Evolutionary conservation across 257 asterid genomes (phyloP), one percentile per base, ranked within the genome.

Genomic region (Penstemon newberryi): DNA sequence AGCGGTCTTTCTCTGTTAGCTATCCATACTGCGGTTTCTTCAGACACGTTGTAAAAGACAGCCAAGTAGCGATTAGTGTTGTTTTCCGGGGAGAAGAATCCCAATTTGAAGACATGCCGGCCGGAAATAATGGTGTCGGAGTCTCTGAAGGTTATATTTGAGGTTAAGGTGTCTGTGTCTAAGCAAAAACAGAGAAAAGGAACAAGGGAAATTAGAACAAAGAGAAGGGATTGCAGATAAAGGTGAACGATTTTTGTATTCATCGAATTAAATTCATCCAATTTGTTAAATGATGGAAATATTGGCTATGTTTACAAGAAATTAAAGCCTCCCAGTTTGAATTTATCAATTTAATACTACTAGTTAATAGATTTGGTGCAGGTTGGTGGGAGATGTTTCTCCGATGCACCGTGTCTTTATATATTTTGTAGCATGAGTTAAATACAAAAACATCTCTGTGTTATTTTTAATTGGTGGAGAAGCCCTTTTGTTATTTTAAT

Each of bases 21-120:
- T 3, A 61, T 53, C 66, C 66, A 61, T 61, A 61, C 8, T 10
- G 70, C 77, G 3, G 79, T 69, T 56, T 64, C 19, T 36, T 66
- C 77, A 1, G 84, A 78, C 4, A 76, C 51, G 8, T 61, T 39
- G 83, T 78, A 79, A 57, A 67, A 76, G 9, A 84, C 65, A 7
- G 74, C 86, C 8, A 81, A 55, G 72, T 83, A 83, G 11, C 77
- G 66, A 36, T 55, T 63, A 6, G 73, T 56, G 47, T 74, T 50
- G 69, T 72, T 63, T 33, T 55, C 50, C 7, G 70, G 71, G 15
- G 73, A 50, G 66, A 71, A 77, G 60, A 77, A 77, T 51, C 81
- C 81, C 42, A 71, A 11, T 59, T 67, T 61, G 63, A 71, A 77
- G 59, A 46, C 19, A 13, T 36, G 40, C 5, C 47, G 8, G n/a